phyloP scores from a whole-genome alignment of 1,284 basidiomycete species.

The Ustilago vetiveriae region DNA sequence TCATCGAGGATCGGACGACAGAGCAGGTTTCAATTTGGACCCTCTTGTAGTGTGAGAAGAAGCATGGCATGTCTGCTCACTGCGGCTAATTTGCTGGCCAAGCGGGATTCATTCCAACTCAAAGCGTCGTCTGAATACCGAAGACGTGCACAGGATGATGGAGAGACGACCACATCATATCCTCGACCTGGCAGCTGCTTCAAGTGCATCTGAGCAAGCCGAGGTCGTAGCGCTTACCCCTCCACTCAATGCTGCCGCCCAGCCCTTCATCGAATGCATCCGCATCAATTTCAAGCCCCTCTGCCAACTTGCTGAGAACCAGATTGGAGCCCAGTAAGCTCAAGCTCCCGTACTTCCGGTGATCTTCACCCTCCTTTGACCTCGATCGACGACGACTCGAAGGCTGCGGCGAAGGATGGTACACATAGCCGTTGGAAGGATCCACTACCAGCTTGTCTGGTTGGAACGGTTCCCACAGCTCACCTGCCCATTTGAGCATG shows the following conservation, averaged over 20 bases:
- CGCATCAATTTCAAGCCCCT: slow-evolving; percentile 49
- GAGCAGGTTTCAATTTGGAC: too few species aligned
- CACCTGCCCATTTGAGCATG: slow-evolving; percentile 59
- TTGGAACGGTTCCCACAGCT: slow-evolving; percentile 41
- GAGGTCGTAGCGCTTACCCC: slow-evolving; percentile 21
- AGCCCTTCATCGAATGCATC: slow-evolving; percentile 15
- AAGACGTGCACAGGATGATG: slow-evolving; percentile 1
- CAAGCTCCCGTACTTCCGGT: slow-evolving; percentile 44
- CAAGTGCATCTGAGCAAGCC: slow-evolving; percentile 17
- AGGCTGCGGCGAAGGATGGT: slow-evolving; percentile 62
- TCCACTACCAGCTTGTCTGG: slow-evolving; percentile 55
- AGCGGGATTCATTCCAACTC: neutral
- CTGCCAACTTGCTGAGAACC: slow-evolving; percentile 51
- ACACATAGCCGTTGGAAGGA: slow-evolving; percentile 60
- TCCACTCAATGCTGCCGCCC: slow-evolving; percentile 44
- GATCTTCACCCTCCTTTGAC: neutral
- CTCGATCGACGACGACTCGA: neutral
- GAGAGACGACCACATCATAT: too few species aligned
- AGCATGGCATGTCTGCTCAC: too few species aligned
- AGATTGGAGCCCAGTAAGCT: slow-evolving; percentile 59
- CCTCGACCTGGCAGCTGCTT: neutral
- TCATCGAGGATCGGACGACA: too few species aligned
- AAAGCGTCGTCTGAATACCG: slow-evolving; percentile 9
- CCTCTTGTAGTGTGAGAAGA: too few species aligned
- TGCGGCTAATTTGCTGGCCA: neutral